Base-by-base conservation (phyloP, 768 basidiomycete species). In the Mycena venus region DNA sequence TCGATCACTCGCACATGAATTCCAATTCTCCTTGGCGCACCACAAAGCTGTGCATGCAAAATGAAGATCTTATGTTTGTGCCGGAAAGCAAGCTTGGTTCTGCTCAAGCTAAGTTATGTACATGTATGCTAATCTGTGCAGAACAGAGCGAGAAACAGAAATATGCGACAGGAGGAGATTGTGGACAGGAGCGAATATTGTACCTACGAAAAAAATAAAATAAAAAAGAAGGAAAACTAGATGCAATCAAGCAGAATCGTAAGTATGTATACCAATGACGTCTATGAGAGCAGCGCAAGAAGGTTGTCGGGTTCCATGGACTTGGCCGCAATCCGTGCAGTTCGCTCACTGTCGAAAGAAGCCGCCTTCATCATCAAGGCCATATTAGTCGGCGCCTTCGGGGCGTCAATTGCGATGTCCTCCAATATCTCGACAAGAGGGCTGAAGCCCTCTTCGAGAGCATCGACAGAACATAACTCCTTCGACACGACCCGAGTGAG, bases 391-490 rank as follows among this genome's bases (percentile, higher is more conserved):
- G 93, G 93, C 0, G 96, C 98, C 79, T 93, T 93, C 11, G 98
- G 97, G 56, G 94, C 94, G 81, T 99, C 97, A 77, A 97, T 93
- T 34, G 93, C 92, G 70, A 97, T 90, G 80, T 99, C 97, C 78
- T 96, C 96, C 78, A 99, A 88, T 68, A 92, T 84, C 83, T 96
- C 95, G 31, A 93, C 91, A 62, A 91, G 87, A 0, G 89, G 87
- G 56, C 80, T 80, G 82, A 98, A 92, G 17, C 96, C 95, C 71
- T 92, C 89, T 83, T 96, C 93, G 82, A 98, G 92, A 4, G 89
- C 82, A 5, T 88, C 89, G 5, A 87, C 61, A 1, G 91, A 86
- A 75, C 92, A 91, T 34, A 93, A 84, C 49, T 86, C 87, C 84
- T 93, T 94, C 51, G 88, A 88, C 36, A 87, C 84, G 11, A 91